Base-by-base conservation (phyloP, 441 rosid genomes). In the Populus trichocarpa region DNA sequence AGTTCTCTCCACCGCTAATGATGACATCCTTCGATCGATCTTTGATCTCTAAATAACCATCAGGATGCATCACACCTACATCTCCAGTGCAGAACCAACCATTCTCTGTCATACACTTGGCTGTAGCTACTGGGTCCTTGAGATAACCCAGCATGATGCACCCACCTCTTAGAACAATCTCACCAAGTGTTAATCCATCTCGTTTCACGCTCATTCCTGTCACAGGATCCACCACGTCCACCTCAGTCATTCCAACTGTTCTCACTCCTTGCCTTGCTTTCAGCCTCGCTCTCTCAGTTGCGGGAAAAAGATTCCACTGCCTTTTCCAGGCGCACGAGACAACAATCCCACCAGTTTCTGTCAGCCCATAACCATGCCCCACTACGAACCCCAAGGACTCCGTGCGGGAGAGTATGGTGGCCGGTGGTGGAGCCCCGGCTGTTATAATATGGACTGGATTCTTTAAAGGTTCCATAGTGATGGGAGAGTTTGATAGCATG, bases 41-140 rank as follows among this genome's bases (percentile, higher is more conserved):
- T 68, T 81, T 87, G 32, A 85, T 84, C 73, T 87, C 87, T 69
- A 87, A 22, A 73, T 87, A 87, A 5, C 90, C 90, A 57, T 87
- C 87, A 16, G 84, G 80, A 61, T 85, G 86, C 77, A 85, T 83
- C 72, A 93, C 97, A 1, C 90, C 98, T 0, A 93, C 92, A 46
- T 94, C 97, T 12, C 97, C 96, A 0, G 94, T 90, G 82, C 75
- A 89, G 70, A 94, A 89, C 97, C 94, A 91, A 0, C 96, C 96
- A 3, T 86, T 73, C 16, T 77, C 76, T 75, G 68, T 86, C 83
- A 91, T 36, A 75, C 86, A 83, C 9, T 79, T 83, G 42, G 78
- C 73, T 3, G 92, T 94, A 2, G 84, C 87, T 0, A 22, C 67
- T 2, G 88, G 90, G 78, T 94, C 94, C 69, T 92, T 93, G 1